These are phyloP conservation scores for Trametes cinnabarina DNA, from an alignment of 768 basidiomycete genomes.

Conservation along the genomic window DNA sequence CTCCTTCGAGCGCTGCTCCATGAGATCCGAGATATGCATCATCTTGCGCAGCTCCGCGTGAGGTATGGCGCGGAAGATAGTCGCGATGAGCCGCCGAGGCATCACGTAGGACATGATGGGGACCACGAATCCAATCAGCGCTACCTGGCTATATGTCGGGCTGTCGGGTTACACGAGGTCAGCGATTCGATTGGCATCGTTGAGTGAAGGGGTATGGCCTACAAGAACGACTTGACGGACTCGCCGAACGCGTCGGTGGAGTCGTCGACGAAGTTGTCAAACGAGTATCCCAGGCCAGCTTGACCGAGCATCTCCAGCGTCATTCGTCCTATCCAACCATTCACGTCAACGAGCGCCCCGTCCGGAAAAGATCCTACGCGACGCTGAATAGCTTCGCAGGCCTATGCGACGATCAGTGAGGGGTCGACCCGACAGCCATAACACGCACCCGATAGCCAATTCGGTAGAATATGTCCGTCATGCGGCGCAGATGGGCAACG, in stretches of 20 bases:
- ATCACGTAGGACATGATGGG: background rate
- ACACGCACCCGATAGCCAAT: constrained; percentile 12
- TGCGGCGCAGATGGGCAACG: constrained; percentile 19
- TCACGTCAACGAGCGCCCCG: constrained; percentile 10
- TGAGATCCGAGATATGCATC: constrained; percentile 34
- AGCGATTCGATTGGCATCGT: background rate
- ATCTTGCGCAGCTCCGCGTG: constrained; percentile 31
- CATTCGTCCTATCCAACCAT: constrained; percentile 14
- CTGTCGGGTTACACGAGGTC: background rate
- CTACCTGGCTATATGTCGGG: background rate
- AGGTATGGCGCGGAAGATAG: constrained; percentile 34
- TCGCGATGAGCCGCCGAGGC: constrained; percentile 29
- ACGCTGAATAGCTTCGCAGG: constrained; percentile 17
- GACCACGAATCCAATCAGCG: background rate
- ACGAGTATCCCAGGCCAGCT: constrained; percentile 14
- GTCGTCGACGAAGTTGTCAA: constrained; percentile 11
- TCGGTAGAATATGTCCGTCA: constrained; percentile 23
- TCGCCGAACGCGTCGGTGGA: constrained; percentile 6
- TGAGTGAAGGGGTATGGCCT: background rate
- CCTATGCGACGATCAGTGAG: constrained; percentile 2
- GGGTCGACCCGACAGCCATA: background rate
- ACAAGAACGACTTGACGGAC: constrained; percentile 11
- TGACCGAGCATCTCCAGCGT: constrained; percentile 18
- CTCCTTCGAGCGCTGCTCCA: constrained; percentile 36
- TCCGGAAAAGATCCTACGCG: constrained; percentile 1